These are phyloP conservation scores for Desmodesmus armatus DNA, from an alignment of 139 green algal species.

Conservation along the genomic window DNA sequence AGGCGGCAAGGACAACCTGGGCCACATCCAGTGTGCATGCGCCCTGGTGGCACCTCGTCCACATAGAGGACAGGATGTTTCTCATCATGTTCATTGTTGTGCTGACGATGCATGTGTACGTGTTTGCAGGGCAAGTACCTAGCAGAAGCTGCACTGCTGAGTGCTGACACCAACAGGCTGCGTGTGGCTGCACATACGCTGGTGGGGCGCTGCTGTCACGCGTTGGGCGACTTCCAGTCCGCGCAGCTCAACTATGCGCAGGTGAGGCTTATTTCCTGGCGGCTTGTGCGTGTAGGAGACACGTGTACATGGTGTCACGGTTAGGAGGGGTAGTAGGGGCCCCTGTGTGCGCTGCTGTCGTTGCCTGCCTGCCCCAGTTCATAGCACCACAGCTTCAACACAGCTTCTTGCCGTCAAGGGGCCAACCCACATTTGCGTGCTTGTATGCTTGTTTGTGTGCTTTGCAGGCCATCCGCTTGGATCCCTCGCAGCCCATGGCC, in stretches of 20 bases:
- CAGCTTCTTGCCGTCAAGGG: neutral
- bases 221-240: slow-evolving; percentile 49
- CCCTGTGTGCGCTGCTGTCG: neutral
- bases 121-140: neutral
- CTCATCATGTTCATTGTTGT: neutral
- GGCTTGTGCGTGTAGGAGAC: too few relatives aligned
- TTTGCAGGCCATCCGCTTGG: slow-evolving; percentile 69
- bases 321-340: too few relatives aligned
- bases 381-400: neutral
- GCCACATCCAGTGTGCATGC: neutral
- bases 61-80: neutral
- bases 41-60: neutral
- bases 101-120: neutral
- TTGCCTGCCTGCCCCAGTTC: too few relatives aligned
- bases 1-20: too few relatives aligned
- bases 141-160: neutral
- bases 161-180: slow-evolving; percentile 49
- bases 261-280: too few relatives aligned
- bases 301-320: neutral
- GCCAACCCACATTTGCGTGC: neutral
- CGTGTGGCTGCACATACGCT: slow-evolving; percentile 63
- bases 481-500: slow-evolving; percentile 64
- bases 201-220: slow-evolving; percentile 69
- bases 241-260: slow-evolving; percentile 42
- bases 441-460: neutral